phyloP scores from a whole-genome alignment of 164 flowering plant genomes.

The Annona cherimola region DNA sequence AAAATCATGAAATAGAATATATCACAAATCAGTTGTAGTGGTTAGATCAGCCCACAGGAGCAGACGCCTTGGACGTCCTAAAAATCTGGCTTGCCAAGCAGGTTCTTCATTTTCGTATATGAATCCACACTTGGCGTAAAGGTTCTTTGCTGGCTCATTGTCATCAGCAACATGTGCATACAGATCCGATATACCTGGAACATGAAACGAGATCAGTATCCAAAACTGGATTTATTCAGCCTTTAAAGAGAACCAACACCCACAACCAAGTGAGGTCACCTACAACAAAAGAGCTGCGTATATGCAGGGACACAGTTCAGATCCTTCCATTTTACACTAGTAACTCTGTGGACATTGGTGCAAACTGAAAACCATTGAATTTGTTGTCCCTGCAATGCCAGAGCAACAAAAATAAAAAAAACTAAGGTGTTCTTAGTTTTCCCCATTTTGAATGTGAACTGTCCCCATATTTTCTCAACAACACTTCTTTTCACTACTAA shows the following conservation, averaged over 20 bases:
- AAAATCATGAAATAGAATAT: background rate
- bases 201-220: background rate
- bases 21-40: slow-evolving; percentile 15
- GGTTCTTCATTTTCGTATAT: slow-evolving; percentile 77
- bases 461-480: no score
- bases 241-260: background rate
- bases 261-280: background rate
- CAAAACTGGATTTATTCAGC: background rate
- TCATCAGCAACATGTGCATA: slow-evolving; percentile 86
- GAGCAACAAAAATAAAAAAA: background rate
- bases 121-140: slow-evolving; percentile 78
- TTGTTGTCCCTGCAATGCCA: background rate
- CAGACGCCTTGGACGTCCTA: slow-evolving; percentile 65
- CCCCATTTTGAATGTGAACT: no score
- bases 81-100: slow-evolving; percentile 88
- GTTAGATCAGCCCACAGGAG: slow-evolving; percentile 66
- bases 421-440: no score
- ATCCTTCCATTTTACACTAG: background rate
- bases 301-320: background rate
- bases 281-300: background rate
- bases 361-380: background rate
- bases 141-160: slow-evolving; percentile 72
- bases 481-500: no score
- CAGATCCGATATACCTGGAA: slow-evolving; percentile 79
- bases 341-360: background rate